Conservation (phyloP, 2,329 filamentous ascomycete genomes). For the Cercospora canescens region DNA sequence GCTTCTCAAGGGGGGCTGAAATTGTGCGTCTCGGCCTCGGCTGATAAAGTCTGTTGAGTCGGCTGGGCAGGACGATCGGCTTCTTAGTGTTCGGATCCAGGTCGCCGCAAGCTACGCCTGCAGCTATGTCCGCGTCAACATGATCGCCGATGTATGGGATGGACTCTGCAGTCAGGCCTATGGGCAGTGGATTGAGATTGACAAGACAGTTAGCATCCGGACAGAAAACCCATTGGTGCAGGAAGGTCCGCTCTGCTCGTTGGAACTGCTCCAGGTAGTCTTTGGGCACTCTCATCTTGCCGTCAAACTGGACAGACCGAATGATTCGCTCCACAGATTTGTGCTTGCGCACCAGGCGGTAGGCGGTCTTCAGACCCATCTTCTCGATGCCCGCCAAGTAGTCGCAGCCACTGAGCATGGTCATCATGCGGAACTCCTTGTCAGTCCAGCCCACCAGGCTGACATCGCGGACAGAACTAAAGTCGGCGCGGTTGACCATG, state of each 20-base stretch:
- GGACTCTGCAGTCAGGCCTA: constrained; percentile 63
- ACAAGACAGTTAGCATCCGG: constrained; percentile 70
- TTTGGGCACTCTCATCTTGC: constrained; percentile 75
- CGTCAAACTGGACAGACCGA: constrained; percentile 83
- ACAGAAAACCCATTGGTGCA: constrained; percentile 94
- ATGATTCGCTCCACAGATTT: constrained; percentile 83
- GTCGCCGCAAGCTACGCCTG: constrained; percentile 75
- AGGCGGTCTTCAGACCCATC: constrained; percentile 89
- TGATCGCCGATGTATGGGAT: constrained; percentile 78
- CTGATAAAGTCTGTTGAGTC: constrained; percentile 30
- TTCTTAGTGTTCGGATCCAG: constrained; percentile 88
- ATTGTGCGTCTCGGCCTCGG: constrained; percentile 29
- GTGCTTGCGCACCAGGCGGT: constrained; percentile 85
- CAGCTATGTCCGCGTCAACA: constrained; percentile 60
- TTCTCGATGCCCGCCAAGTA: constrained; percentile 84
- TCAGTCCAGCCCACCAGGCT: constrained; percentile 92
- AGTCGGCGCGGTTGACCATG: constrained; percentile 86
- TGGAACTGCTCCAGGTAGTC: constrained; percentile 80
- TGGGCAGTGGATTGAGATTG: constrained; percentile 68
- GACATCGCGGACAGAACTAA: constrained; percentile 83
- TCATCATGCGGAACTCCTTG: constrained; percentile 88
- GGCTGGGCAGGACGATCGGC: constrained; percentile 48
- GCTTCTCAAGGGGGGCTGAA: constrained; percentile 54
- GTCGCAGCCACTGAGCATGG: constrained; percentile 93
- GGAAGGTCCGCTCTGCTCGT: constrained; percentile 86